Evolutionary conservation across 129 eudicot genomes (phyloP).

Genomic region (Pseudognaphalium luteoalbum): DNA sequence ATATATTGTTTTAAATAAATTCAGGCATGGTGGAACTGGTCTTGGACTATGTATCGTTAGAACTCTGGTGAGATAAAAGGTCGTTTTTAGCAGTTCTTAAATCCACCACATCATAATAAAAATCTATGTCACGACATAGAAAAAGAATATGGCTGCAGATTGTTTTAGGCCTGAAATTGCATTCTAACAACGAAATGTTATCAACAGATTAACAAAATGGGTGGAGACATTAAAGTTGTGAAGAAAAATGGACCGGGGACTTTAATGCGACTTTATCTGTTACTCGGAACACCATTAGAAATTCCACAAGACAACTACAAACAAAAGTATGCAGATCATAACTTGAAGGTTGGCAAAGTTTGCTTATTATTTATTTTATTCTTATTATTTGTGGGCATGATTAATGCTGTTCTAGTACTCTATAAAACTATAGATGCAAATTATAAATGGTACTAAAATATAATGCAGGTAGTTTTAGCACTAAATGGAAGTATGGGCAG

Average conservation of each 20-base stretch:
- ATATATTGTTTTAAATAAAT: neutral
- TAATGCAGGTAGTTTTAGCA: constrained; percentile 81
- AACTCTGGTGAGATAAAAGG: constrained; percentile 74
- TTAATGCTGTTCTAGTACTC: neutral
- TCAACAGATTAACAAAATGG: constrained; percentile 41
- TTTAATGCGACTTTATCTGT: constrained; percentile 69
- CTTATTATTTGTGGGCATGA: too few species aligned
- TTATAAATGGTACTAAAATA: constrained; percentile 1
- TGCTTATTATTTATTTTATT: too few species aligned
- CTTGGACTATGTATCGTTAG: constrained; percentile 97
- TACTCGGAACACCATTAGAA: constrained; percentile 60
- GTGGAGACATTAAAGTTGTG: constrained; percentile 56
- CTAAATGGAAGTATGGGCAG: constrained; percentile 74
- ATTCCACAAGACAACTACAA: constrained; percentile 45
- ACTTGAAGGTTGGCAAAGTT: constrained; percentile 49
- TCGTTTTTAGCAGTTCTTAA: neutral
- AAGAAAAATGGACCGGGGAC: constrained; percentile 94
- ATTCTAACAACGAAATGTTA: neutral
- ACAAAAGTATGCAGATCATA: constrained; percentile 50
- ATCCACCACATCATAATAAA: too few species aligned
- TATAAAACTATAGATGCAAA: constrained; percentile 1
- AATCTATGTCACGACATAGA: neutral
- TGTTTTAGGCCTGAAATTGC: constrained; percentile 1
- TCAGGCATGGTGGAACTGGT: constrained; percentile 99
- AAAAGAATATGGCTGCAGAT: neutral